Evolutionary conservation across 2,329 filamentous ascomycete genomes (phyloP), one percentile per base, ranked within the genome.

Genomic region (Colletotrichum cereale): DNA sequence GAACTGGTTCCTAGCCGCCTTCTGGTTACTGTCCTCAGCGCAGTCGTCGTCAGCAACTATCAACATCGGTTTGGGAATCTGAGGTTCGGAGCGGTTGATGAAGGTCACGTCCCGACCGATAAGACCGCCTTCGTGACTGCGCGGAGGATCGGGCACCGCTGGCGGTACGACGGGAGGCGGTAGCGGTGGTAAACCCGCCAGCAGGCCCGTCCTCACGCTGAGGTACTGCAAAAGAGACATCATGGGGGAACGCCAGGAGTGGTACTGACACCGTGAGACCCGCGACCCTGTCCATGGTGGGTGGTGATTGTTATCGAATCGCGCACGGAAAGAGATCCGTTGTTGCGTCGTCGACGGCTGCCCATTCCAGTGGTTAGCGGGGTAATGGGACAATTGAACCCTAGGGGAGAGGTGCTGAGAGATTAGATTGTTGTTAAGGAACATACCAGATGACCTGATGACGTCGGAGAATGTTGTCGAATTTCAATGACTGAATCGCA

Each of bases 1-100:
- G 86, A 98, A 98, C 76, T 96, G 93, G 78, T 93, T 95, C 66
- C 69, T 72, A 82, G 93, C 91, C 76, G 93, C 94, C 79, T 95
- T 92, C 81, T 95, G 92, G 85, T 96, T 96, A 76, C 94, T 96
- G 79, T 79, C 73, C 16, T 68, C 31, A 72, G 61, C 34, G 75
- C 56, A 57, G 58, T 74, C 34, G 75, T 72, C 69, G 67, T 70
- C 71, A 64, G 67, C 71, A 50, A 75, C 82, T 76, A 83, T 81
- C 77, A 75, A 76, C 48, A 71, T 64, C 60, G 71, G 65, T 62
- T 66, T 52, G n/a, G 71, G 64, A 2, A 38, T 56, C 29, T 53
- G 56, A 6, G 56, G 55, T 18, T 72, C 64, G 24, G 69, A 50
- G 14, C 60, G 65, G n/a, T 75, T 72, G 72, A 73, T 57, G 61